Evolutionary conservation across 352 stramenopile genomes (phyloP), one percentile per base, ranked within the genome.

Genomic region (Globisporangium paroecandrum): DNA sequence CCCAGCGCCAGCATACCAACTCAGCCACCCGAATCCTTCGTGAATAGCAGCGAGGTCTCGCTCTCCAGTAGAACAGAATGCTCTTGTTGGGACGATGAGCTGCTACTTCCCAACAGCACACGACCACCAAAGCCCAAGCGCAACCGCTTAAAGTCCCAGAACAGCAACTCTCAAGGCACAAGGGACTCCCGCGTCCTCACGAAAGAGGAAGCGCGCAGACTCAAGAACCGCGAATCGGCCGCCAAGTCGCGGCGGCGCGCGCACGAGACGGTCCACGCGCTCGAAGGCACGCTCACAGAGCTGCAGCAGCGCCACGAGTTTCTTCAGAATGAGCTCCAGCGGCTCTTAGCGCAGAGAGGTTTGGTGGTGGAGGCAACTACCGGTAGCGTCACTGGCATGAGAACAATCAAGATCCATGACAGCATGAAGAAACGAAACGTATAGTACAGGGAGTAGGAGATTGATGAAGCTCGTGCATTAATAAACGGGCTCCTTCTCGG

Each of bases 191-290:
- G 4, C 4, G n/a, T 55, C n/a, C 6, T 58, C 22, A 68, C 13
- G 20, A 69, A 69, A 58, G 41, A 69, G 38, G 64, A 64, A 24
- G 41, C 15, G 41, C 69, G 64, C 54, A 65, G 66, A 49, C 58
- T 49, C 38, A 58, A 64, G 32, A 75, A 69, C 60, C 60, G 69
- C 54, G 65, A 66, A 49, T 72, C 69, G 27, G 69, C 69, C 5
- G 69, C 69, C 5, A 69, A 69, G 15, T 75, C 69, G 5, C 55
- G 69, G 12, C 57, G 65, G 60, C 65, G 65, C 49, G 61, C 65
- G n/a, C 65, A 69, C 15, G 69, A 72, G 24, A 54, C 34, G 38
- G 69, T 69, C 64, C 55, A 47, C 20, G 49, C 68, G 29, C 69
- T 75, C n/a, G 69, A 72, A 54, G 64, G 69, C 43, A 47, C 43